Evolutionary conservation across 495 filamentous ascomycete species (phyloP).

Genomic region (Baudoinia panamericana): DNA sequence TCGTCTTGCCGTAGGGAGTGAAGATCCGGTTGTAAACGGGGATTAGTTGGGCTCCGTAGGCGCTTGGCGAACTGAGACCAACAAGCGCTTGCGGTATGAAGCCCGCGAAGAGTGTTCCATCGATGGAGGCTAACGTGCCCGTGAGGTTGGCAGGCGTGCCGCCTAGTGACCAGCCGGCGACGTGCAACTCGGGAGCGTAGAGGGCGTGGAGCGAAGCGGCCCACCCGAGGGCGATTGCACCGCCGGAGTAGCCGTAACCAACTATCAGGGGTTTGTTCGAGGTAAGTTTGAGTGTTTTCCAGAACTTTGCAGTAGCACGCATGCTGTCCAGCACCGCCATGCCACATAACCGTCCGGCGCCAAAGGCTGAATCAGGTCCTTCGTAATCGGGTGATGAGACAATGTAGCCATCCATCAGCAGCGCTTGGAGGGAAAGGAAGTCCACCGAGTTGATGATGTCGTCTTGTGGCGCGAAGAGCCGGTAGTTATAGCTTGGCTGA

Average conservation of each 20-base stretch:
- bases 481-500: slow-evolving; percentile 8
- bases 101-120: slow-evolving; percentile 1
- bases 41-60: slow-evolving; percentile 2
- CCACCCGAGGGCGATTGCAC: slow-evolving; percentile 9
- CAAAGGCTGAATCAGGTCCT: slow-evolving; percentile 11
- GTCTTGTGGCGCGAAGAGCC: not conserved
- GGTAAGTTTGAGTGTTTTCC: not conserved
- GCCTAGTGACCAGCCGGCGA: slow-evolving; percentile 4
- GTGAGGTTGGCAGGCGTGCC: slow-evolving; percentile 6
- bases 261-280: not conserved
- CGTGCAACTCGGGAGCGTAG: slow-evolving; percentile 9
- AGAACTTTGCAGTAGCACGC: slow-evolving; percentile 4
- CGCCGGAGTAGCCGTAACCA: slow-evolving; percentile 11
- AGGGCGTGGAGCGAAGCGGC: slow-evolving; percentile 4
- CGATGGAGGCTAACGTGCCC: not conserved
- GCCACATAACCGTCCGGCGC: slow-evolving; percentile 3
- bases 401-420: slow-evolving; percentile 5
- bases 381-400: slow-evolving; percentile 11
- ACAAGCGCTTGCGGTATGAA: slow-evolving; percentile 2
- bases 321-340: slow-evolving; percentile 8
- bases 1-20: not conserved
- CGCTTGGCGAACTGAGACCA: not conserved
- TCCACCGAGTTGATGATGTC: slow-evolving; percentile 3
- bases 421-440: not conserved
- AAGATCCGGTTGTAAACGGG: not conserved